Evolutionary conservation across 805 yeast species (phyloP).

Genomic region (Brettanomyces custersianus): DNA sequence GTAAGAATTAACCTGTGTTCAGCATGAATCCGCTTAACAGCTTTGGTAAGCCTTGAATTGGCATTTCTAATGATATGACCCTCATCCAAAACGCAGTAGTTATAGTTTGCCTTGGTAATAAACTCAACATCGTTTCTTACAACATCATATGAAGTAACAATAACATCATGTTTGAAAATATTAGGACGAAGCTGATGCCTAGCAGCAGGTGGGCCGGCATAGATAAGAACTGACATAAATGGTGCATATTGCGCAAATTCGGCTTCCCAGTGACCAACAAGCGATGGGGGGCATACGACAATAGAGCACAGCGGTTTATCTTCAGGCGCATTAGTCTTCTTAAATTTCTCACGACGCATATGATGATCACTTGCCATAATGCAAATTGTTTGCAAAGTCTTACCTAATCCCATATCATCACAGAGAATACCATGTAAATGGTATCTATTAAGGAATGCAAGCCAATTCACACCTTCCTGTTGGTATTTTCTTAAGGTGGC

Average conservation of each 20-base stretch:
- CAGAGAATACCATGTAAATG: conserved; percentile 95
- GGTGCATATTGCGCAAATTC: conserved; percentile 89
- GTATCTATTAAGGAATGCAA: conserved; percentile 88
- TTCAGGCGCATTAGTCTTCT: conserved; percentile 51
- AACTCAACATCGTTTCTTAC: conserved; percentile 81
- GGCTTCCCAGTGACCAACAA: conserved; percentile 98
- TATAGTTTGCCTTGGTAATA: conserved; percentile 56
- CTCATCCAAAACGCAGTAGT: conserved; percentile 93
- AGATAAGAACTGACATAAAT: conserved; percentile 68
- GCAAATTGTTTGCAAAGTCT: conserved; percentile 93
- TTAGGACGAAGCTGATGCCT: conserved; percentile 48
- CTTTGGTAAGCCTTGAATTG: conserved; percentile 74
- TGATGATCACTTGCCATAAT: conserved; percentile 95
- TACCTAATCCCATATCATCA: conserved; percentile 99
- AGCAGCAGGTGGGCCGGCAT: conserved; percentile 85
- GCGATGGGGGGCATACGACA: conserved; percentile 92
- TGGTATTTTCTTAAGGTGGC: conserved; percentile 93
- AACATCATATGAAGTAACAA: conserved; percentile 93
- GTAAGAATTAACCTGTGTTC: conserved; percentile 87
- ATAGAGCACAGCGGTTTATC: conserved; percentile 72
- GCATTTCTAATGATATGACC: conserved; percentile 97
- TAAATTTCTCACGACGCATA: conserved; percentile 63
- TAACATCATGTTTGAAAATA: conserved; percentile 60
- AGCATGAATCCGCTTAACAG: conserved; percentile 75
- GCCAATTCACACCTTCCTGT: conserved; percentile 98